phyloP scores from a whole-genome alignment of 352 stramenopile species.

The Phytophthora litchii region DNA sequence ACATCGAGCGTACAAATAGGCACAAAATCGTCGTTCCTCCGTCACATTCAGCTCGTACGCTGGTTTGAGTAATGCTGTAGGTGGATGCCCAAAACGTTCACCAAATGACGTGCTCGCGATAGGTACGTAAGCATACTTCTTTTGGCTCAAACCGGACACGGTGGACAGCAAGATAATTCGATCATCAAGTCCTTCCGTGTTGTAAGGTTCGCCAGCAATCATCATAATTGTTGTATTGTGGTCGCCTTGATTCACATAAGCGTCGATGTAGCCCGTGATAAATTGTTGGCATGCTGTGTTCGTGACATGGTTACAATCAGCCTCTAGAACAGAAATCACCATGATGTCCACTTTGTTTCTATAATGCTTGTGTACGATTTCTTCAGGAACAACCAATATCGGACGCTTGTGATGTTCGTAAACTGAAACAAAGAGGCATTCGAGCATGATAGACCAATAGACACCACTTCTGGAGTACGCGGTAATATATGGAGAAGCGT shows the following conservation, averaged over 20 bases:
- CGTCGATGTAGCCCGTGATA: constrained; percentile 17
- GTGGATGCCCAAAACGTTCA: constrained; percentile 34
- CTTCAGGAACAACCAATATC: constrained; percentile 37
- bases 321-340: constrained; percentile 43
- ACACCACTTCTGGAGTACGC: constrained; percentile 15
- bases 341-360: constrained; percentile 35
- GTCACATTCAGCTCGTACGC: neutral
- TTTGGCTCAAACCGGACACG: constrained; percentile 14
- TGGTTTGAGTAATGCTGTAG: constrained; percentile 33
- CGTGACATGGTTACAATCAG: constrained; percentile 8
- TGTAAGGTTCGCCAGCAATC: constrained; percentile 40
- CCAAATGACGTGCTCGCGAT: constrained; percentile 49
- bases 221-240: constrained; percentile 24
- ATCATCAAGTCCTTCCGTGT: constrained; percentile 30
- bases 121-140: constrained; percentile 31
- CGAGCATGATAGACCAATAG: constrained; percentile 25
- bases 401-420: constrained; percentile 26
- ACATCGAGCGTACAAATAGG: constrained; percentile 58
- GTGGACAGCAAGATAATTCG: constrained; percentile 35
- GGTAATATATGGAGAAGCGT: constrained; percentile 20
- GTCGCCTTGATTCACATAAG: constrained; percentile 6
- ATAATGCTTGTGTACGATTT: constrained; percentile 7
- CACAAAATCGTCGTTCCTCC: constrained; percentile 40
- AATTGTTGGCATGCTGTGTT: constrained; percentile 11
- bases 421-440: constrained; percentile 41